Base-by-base conservation (phyloP, 306 rosid genomes). In the Glycyrrhiza uralensis region DNA sequence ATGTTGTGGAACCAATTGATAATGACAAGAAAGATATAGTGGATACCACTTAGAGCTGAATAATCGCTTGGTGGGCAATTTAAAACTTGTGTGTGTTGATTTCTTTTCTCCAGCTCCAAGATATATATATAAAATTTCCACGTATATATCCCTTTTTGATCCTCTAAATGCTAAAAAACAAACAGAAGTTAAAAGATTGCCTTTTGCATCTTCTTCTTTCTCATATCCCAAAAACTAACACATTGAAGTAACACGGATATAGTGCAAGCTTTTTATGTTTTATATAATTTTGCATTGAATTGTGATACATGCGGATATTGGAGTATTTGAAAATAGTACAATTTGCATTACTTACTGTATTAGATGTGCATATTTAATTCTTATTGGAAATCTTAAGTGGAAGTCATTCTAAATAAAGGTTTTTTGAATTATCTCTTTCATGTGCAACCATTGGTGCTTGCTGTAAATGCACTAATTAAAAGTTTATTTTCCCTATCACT, bases 141-240 rank as follows among this genome's bases (percentile, higher is more conserved):
- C 29, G 2, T n/a, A n/a, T n/a, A n/a, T 4, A 26, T 26, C 29
- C 4, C 29, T 26, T 1, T 1, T 26, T 26, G 2, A 26, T 26
- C 29, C 29, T 26, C 4, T 26, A 26, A 26, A 26, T 26, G 4
- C 29, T 26, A n/a, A n/a, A 26, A 26, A 26, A 26, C 4, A 1
- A 26, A 26, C 29, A 2, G 29, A 26, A 26, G 2, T 4, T 33
- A n/a, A n/a, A n/a, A n/a, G n/a, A n/a, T 33, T 6, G 7, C 10
- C 9, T 33, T 2, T 33, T 33, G n/a, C n/a, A n/a, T 10, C 7
- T 6, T n/a, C 26, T 20, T 17, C 45, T 32, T 50, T 58, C 71
- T 69, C 71, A 35, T 39, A 57, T 57, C 75, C 69, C 69, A 22
- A 67, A 32, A 67, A 22, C 3, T n/a, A 20, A 10, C n/a, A 45